These are phyloP conservation scores for Uncinocarpus reesii DNA, from an alignment of 2,329 filamentous ascomycete species.

Conservation along the genomic window DNA sequence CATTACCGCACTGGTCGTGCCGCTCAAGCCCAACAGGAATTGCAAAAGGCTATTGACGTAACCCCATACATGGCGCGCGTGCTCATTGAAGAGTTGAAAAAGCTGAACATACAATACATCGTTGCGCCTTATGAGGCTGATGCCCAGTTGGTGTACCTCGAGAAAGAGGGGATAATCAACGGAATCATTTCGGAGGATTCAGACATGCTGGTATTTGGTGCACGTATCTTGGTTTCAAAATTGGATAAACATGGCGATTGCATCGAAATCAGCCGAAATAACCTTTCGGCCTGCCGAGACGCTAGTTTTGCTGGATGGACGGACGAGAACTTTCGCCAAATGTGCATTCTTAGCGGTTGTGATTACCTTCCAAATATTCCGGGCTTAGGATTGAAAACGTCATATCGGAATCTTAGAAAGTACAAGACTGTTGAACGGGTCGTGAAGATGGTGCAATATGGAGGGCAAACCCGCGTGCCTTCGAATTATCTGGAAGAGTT, in stretches of 20 bases:
- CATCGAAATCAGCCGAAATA: conserved; percentile 76
- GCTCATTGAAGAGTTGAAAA: conserved; percentile 84
- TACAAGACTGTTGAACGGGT: conserved; percentile 78
- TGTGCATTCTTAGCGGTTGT: conserved; percentile 94
- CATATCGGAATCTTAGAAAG: conserved; percentile 80
- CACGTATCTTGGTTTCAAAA: conserved; percentile 82
- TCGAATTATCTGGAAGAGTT: conserved; percentile 72
- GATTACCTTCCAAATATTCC: conserved; percentile 85
- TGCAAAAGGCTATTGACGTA: conserved; percentile 92
- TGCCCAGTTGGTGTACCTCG: conserved; percentile 89
- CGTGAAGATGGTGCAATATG: conserved; percentile 73
- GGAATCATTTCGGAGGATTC: conserved; percentile 96
- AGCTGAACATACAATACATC: conserved; percentile 67
- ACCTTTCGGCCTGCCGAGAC: conserved; percentile 82
- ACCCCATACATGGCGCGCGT: conserved; percentile 91
- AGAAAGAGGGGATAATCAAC: conserved; percentile 69
- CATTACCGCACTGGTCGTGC: conserved; percentile 71
- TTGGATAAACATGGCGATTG: conserved; percentile 89
- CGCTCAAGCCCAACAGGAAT: conserved; percentile 68
- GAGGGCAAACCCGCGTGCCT: conserved; percentile 73
- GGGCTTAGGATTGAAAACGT: conserved; percentile 84
- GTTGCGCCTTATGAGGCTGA: conserved; percentile 97
- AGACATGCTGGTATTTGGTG: conserved; percentile 88
- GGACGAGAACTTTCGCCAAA: conserved; percentile 78
- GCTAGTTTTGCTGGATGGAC: conserved; percentile 86